Percentiles rank a stretch among this genome's conserved stretches.
Conservation (phyloP, 371 early-diverging fungal genomes). For the Coemansia sp. region DNA sequence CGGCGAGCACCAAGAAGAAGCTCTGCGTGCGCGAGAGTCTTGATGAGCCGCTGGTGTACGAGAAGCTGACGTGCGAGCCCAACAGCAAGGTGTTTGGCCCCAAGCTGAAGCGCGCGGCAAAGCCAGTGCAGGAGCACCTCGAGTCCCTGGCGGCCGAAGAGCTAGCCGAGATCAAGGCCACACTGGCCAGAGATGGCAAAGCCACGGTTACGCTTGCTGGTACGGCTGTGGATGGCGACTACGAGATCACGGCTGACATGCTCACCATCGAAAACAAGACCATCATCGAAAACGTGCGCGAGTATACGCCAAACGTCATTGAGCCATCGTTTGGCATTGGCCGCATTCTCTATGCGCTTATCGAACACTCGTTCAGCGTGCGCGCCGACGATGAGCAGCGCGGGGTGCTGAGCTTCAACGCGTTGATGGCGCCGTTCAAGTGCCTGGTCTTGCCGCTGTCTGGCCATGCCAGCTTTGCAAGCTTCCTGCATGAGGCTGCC, state of each 20-base stretch:
- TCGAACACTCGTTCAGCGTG: constrained; percentile 96
- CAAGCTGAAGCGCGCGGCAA: constrained; percentile 88
- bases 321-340: constrained; percentile 99
- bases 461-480: constrained; percentile 72
- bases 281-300: constrained; percentile 87
- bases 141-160: constrained; percentile 61
- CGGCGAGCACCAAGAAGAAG: constrained; percentile 88
- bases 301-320: constrained; percentile 98
- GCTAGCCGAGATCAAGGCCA: constrained; percentile 60
- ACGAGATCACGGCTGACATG: constrained; percentile 71
- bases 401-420: constrained; percentile 86
- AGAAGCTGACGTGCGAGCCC: constrained; percentile 78
- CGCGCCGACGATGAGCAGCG: constrained; percentile 93
- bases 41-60: constrained; percentile 77
- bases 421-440: constrained; percentile 94
- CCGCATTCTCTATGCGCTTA: constrained; percentile 96
- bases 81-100: constrained; percentile 95
- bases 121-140: constrained; percentile 80
- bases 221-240: constrained; percentile 64
- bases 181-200: constrained; percentile 57
- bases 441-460: constrained; percentile 90
- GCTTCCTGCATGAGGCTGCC: constrained; percentile 66
- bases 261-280: constrained; percentile 71
- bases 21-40: constrained; percentile 91
- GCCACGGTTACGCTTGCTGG: constrained; percentile 36